Base-by-base conservation (phyloP, 257 asterid genomes). In the Ligustrum vulgare region DNA sequence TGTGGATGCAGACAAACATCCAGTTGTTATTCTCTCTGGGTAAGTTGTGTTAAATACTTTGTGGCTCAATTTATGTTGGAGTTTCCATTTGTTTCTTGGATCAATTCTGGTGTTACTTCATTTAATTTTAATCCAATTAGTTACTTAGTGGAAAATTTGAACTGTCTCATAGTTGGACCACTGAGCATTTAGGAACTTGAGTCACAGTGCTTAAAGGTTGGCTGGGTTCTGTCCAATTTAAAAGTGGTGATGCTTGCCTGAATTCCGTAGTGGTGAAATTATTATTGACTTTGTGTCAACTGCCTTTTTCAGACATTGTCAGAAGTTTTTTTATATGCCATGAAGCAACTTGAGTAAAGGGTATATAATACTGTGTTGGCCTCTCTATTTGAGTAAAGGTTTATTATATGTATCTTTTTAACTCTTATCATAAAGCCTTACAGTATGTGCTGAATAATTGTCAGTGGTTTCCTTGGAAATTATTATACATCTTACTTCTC, bases 11-110 rank as follows among this genome's bases (percentile, higher is more conserved):
- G 98, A 88, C 82, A 84, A 91, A 76, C 98, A 94, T 88, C 99
- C 99, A 23, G 91, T 94, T 83, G 86, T 87, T 75, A 70, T 85
- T 67, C 96, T 94, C 63, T 92, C 88, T 78, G 84, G 98, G 99
- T 92, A 86, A 78, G 80, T 66, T 76, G 75, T 77, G 71, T 41
- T 75, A 47, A 22, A 28, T 25, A 35, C 9, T 34, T 22, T 62
- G 13, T 3, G 60, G 22, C 71, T 47, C 35, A 34, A 67, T 67
- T 8, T 22, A 33, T 75, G 43, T 62, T 18, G 22, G 72, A 10
- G 18, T 56, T 58, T 33, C 23, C 69, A 54, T 20, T 72, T 49
- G 51, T 72, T 33, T 51, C 49, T 72, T 36, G 25, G 49, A 58
- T 41, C 63, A 12, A 45, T 45, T 45, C 54, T 45, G 54, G 54